These are phyloP conservation scores for Apophysomyces variabilis DNA, from an alignment of 371 early-diverging fungal species.

Conservation along the genomic window DNA sequence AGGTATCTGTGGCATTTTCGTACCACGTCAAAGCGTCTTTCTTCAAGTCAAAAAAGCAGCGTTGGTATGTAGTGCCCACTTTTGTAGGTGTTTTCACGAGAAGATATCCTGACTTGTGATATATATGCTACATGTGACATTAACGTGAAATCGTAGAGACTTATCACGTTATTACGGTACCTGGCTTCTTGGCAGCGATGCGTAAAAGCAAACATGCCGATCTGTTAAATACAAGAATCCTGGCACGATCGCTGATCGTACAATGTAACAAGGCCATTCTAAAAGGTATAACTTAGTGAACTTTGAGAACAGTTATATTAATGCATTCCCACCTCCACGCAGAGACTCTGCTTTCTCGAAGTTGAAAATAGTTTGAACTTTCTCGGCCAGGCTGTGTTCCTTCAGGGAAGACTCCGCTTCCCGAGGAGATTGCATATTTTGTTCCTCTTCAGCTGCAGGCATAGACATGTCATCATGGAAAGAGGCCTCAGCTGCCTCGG, in stretches of 20 bases:
- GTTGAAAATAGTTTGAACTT: conserved; percentile 64
- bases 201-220: conserved; percentile 75
- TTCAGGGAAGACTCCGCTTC: conserved; percentile 14
- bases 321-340: conserved; percentile 46
- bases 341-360: conserved; percentile 59
- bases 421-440: neutral
- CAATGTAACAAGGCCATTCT: conserved; percentile 80
- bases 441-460: neutral
- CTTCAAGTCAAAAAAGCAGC: conserved; percentile 75
- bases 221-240: conserved; percentile 76
- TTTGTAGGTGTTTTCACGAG: conserved; percentile 49
- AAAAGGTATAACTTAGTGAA: neutral
- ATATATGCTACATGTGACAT: conserved; percentile 40
- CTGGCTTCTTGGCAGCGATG: conserved; percentile 60
- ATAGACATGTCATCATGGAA: conserved; percentile 13
- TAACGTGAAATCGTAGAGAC: neutral
- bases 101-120: conserved; percentile 70
- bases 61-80: conserved; percentile 46
- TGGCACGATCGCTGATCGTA: conserved; percentile 69
- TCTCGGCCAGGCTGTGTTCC: conserved; percentile 55
- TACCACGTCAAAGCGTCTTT: conserved; percentile 69
- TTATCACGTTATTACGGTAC: conserved; percentile 28
- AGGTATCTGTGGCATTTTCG: conserved; percentile 65
- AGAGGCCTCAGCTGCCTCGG: conserved; percentile 44
- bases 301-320: conserved; percentile 3